phyloP scores from a whole-genome alignment of 371 early-diverging fungal species.

The Syncephalastrum monosporum region DNA sequence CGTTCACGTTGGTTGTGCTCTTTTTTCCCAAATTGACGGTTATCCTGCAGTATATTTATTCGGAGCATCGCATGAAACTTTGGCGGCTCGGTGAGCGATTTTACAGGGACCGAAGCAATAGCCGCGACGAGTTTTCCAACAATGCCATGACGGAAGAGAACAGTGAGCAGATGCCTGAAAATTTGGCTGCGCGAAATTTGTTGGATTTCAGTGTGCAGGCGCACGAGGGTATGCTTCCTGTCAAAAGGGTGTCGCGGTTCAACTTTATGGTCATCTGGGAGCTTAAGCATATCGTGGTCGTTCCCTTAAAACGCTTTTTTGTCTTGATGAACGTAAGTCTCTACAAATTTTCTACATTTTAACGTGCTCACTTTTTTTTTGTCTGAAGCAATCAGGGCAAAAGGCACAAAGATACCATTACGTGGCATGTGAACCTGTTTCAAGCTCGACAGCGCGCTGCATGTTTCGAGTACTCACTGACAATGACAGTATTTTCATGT shows the following conservation, averaged over 20 bases:
- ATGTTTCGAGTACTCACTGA: conserved; percentile 33
- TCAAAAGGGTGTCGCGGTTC: conserved; percentile 33
- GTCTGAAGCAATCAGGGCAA: conserved; percentile 22
- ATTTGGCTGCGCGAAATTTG: conserved; percentile 25
- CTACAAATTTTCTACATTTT: background rate
- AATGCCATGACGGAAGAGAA: conserved; percentile 1
- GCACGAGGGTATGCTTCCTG: conserved; percentile 41
- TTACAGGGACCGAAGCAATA: conserved; percentile 12
- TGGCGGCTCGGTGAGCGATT: conserved; percentile 1
- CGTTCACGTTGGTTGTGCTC: conserved; percentile 33
- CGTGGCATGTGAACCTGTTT: conserved; percentile 19
- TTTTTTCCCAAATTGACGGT: conserved; percentile 30
- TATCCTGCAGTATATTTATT: conserved; percentile 22
- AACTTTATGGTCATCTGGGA: conserved; percentile 46
- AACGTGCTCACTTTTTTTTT: conserved; percentile 1
- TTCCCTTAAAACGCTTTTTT: conserved; percentile 36
- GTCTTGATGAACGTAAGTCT: conserved; percentile 34
- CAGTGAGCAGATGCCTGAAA: conserved; percentile 13
- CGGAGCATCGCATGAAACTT: conserved; percentile 6
- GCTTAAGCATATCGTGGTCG: conserved; percentile 36
- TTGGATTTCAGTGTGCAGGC: conserved; percentile 36
- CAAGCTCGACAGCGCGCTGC: conserved; percentile 17
- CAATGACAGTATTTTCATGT: conserved; percentile 21
- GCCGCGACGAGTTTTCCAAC: conserved; percentile 15
- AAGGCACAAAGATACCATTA: conserved; percentile 29